A percentile compares a stretch with the other conserved stretches of the same genome.
These are phyloP conservation scores for Hortiboletus flavorubellus DNA, from an alignment of 768 basidiomycete genomes.

Conservation along the genomic window DNA sequence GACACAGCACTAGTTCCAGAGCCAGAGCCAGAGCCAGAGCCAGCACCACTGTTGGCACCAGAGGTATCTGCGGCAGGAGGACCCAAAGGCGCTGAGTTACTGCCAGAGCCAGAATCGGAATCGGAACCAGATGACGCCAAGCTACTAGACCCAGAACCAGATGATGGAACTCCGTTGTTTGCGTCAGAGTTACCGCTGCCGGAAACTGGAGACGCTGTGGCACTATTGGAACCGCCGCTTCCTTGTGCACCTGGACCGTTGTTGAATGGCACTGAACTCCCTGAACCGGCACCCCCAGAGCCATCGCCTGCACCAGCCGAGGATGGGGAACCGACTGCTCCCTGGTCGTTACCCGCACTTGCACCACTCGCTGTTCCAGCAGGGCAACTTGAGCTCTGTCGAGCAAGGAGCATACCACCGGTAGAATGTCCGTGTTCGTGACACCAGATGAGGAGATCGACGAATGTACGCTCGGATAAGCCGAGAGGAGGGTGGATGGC, in stretches of 20 bases:
- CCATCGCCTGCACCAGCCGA: neutral
- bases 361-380: neutral
- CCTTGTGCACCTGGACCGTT: neutral
- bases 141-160: neutral
- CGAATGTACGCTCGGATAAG: constrained; percentile 20
- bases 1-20: neutral
- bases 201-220: neutral
- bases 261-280: neutral
- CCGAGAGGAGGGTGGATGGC: constrained; percentile 22
- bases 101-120: neutral
- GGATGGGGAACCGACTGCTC: neutral
- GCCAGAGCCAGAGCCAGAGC: neutral
- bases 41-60: neutral
- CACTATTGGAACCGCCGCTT: neutral
- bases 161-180: neutral
- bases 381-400: constrained; percentile 21
- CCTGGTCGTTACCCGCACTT: neutral
- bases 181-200: neutral
- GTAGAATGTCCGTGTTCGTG: constrained; percentile 14
- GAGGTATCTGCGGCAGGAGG: neutral
- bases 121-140: neutral
- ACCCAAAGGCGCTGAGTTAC: neutral
- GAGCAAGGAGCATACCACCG: constrained; percentile 19
- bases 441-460: constrained; percentile 30
- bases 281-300: neutral